Percentiles rank a stretch among this genome's conserved stretches.
Evolutionary conservation across 331 rosid species (phyloP).

Genomic region (Pyracantha coccinea): DNA sequence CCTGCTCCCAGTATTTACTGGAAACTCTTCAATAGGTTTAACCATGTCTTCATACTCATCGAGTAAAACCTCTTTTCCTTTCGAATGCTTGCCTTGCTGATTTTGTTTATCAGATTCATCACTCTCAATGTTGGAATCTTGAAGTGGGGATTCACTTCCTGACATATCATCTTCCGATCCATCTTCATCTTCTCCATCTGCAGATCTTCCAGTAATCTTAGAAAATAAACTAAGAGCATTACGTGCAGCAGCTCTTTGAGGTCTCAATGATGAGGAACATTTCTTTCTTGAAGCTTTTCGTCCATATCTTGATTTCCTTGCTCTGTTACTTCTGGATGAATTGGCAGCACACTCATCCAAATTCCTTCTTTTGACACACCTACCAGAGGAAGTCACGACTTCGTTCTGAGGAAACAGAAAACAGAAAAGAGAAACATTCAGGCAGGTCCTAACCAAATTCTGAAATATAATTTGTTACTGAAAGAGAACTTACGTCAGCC

Average conservation of each 20-base stretch:
- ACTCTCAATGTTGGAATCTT: conserved; percentile 62
- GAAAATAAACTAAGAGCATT: conserved; percentile 82
- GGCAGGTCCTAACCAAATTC: not conserved
- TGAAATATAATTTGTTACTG: not conserved
- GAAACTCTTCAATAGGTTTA: conserved; percentile 40
- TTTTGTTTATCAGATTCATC: conserved; percentile 64
- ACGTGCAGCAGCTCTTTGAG: conserved; percentile 94
- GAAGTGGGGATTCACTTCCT: conserved; percentile 69
- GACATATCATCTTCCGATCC: conserved; percentile 56
- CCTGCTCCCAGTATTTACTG: conserved; percentile 38
- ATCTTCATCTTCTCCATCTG: conserved; percentile 79
- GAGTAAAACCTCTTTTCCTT: conserved; percentile 62
- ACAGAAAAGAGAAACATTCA: conserved; percentile 11
- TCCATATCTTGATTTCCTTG: conserved; percentile 52
- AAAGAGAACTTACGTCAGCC: conserved; percentile 52
- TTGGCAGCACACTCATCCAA: conserved; percentile 71
- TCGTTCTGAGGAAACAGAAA: conserved; percentile 57
- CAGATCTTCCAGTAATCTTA: conserved; percentile 65
- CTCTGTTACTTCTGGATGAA: conserved; percentile 31
- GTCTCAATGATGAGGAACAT: conserved; percentile 67
- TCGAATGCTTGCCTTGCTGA: conserved; percentile 38
- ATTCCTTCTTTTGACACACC: conserved; percentile 90
- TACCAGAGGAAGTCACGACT: conserved; percentile 89
- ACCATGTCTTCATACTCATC: conserved; percentile 38
- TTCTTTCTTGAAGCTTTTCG: conserved; percentile 50